These are phyloP conservation scores for Dentiscutata heterogama DNA, from an alignment of 371 early-diverging fungal species.

Conservation along the genomic window DNA sequence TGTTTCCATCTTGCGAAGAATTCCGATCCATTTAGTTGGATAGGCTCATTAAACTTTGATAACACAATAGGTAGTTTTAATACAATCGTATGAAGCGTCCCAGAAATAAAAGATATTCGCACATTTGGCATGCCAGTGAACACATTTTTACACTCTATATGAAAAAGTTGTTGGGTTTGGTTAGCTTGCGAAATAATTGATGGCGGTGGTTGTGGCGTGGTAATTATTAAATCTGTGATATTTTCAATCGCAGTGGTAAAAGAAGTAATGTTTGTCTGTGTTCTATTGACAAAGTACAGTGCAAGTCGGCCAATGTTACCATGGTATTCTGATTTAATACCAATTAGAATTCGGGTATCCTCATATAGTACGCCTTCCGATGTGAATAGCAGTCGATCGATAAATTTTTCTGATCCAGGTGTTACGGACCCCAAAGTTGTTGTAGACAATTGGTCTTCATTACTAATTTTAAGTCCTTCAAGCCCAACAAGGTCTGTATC, in stretches of 20 bases:
- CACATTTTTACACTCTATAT: slow-evolving; percentile 73
- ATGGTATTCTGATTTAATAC: slow-evolving; percentile 90
- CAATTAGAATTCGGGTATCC: slow-evolving; percentile 86
- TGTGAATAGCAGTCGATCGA: slow-evolving; percentile 68
- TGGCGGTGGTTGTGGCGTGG: slow-evolving; percentile 55
- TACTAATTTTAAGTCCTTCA: not conserved
- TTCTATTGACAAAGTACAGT: slow-evolving; percentile 90
- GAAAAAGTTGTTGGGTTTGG: slow-evolving; percentile 83
- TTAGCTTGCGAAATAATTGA: slow-evolving; percentile 69
- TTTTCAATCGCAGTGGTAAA: slow-evolving; percentile 56
- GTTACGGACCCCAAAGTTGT: slow-evolving; percentile 51
- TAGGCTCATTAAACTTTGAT: slow-evolving; percentile 90
- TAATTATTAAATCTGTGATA: slow-evolving; percentile 52
- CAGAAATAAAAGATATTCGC: slow-evolving; percentile 70
- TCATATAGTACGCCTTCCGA: slow-evolving; percentile 92
- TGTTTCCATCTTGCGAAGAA: slow-evolving; percentile 97
- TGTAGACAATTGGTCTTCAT: not conserved
- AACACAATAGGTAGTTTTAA: slow-evolving; percentile 83
- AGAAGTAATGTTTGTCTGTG: slow-evolving; percentile 57
- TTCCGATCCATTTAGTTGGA: slow-evolving; percentile 79
- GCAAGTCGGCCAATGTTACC: slow-evolving; percentile 87
- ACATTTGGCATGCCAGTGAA: slow-evolving; percentile 70
- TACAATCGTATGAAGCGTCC: slow-evolving; percentile 58
- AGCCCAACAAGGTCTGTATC: not conserved
- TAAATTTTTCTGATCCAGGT: slow-evolving; percentile 67